A percentile compares a stretch with the other conserved stretches of the same genome.
phyloP scores from a whole-genome alignment of 768 basidiomycete species.

The Lanmaoa rubissima region DNA sequence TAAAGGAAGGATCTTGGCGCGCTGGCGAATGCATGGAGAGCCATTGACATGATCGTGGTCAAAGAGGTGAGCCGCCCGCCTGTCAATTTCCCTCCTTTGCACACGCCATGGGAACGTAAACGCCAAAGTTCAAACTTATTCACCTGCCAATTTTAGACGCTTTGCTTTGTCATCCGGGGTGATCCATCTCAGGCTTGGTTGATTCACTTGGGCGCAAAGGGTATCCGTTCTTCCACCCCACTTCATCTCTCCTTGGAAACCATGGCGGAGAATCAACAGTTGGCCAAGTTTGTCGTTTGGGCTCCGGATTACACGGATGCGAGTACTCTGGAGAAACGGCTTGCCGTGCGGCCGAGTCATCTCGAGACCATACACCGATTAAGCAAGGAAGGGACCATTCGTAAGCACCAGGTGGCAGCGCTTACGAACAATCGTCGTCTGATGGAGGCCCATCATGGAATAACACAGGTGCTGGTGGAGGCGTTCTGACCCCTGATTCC shows the following conservation, averaged over 20 bases:
- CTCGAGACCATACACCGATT: slow-evolving; percentile 40
- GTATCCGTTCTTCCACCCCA: too few species aligned
- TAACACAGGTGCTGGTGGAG: slow-evolving; percentile 52
- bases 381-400: slow-evolving; percentile 42
- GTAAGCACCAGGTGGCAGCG: slow-evolving; percentile 37
- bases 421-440: background rate
- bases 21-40: background rate
- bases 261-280: slow-evolving; percentile 19
- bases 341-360: slow-evolving; percentile 52
- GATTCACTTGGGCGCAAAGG: background rate
- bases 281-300: slow-evolving; percentile 51
- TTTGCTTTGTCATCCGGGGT: background rate
- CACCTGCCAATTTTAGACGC: slow-evolving; percentile 2
- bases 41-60: background rate
- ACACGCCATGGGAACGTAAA: background rate
- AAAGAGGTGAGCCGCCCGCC: background rate
- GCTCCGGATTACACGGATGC: slow-evolving; percentile 64
- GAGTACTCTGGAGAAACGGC: slow-evolving; percentile 50
- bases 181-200: background rate
- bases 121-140: slow-evolving; percentile 3
- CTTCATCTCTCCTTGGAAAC: background rate
- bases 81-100: background rate
- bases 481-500: slow-evolving; percentile 55
- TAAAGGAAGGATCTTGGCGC: background rate
- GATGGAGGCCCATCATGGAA: slow-evolving; percentile 6